Evolutionary conservation across 179 eudicot species (phyloP), one percentile per base, ranked within the genome.

Genomic region (Amaranthus tricolor): DNA sequence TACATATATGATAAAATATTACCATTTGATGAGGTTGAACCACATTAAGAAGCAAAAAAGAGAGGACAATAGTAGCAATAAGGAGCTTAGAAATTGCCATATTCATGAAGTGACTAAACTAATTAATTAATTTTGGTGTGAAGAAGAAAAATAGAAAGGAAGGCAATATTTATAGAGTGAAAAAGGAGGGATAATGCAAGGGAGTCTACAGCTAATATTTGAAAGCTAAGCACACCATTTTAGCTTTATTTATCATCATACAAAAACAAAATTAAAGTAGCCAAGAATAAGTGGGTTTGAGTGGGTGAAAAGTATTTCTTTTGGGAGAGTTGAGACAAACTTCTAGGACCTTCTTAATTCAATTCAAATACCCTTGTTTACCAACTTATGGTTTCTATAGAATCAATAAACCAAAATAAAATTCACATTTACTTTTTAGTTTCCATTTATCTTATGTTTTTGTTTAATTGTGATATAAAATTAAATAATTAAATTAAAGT

Each of bases 51-150:
- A 79, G 61, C 16, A 86, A 79, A 50, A 86, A 76, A 76, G 79
- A 79, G 54, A 84, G 69, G 50, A 86, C 50, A 65, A 82, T 6
- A 51, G 78, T 61, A 69, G 77, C 82, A 68, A 84, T 20, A 11
- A 84, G 63, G 71, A 62, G n/a, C 82, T 81, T 86, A 15, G 82
- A 62, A 70, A 79, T 65, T 45, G 85, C 86, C 88, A 84, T 78
- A 7, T 21, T 16, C 53, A 47, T 55, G 16, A 58, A 14, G 13
- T 2, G 0, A 55, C 0, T 7, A 13, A 56, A 19, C n/a, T n/a
- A n/a, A n/a, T n/a, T n/a, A n/a, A 31, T 45, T 31, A 47, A 9
- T 2, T 75, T 50, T 21, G 55, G 13, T n/a, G 44, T 68, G 74
- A 60, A 8, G 59, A 62, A 31, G 57, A 66, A 19, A 31, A 60